Percentiles rank a stretch among this genome's conserved stretches.
Conservation (phyloP, 2,329 filamentous ascomycete genomes). For the Fusarium udum region DNA sequence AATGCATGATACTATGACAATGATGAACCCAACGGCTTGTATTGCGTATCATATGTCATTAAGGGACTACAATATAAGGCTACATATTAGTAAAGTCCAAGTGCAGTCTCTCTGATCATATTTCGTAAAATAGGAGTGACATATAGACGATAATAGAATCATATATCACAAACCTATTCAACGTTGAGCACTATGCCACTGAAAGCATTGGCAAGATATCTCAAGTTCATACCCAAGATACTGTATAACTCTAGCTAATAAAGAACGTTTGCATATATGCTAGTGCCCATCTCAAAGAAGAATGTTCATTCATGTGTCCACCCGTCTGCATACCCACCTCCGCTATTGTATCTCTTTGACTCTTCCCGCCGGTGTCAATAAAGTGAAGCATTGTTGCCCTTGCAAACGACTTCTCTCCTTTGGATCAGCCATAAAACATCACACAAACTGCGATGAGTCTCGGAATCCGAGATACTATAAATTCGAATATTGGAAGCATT, state of each 20-base stretch:
- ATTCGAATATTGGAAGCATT: not conserved
- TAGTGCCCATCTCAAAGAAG: not conserved
- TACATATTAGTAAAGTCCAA: not conserved
- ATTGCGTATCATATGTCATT: too few relatives aligned
- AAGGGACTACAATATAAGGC: not conserved
- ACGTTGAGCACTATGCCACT: not conserved
- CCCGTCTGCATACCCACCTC: not conserved
- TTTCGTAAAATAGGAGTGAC: not conserved
- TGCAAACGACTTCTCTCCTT: conserved; percentile 2
- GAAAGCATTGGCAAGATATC: not conserved
- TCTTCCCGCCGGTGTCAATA: conserved; percentile 1
- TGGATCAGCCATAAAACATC: not conserved
- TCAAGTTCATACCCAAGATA: not conserved
- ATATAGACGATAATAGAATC: not conserved
- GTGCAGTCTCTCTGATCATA: not conserved
- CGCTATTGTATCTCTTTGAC: not conserved
- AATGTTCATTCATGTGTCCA: not conserved
- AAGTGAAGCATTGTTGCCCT: conserved; percentile 5
- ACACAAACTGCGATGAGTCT: not conserved
- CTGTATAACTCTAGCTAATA: not conserved
- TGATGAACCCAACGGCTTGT: not conserved
- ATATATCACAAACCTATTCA: not conserved
- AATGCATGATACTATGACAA: too few relatives aligned
- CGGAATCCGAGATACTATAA: not conserved
- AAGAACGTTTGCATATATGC: not conserved